Evolutionary conservation across 1,139 yeast genomes (phyloP), one percentile per base, ranked within the genome.

Genomic region (Blastobotrys niveus): DNA sequence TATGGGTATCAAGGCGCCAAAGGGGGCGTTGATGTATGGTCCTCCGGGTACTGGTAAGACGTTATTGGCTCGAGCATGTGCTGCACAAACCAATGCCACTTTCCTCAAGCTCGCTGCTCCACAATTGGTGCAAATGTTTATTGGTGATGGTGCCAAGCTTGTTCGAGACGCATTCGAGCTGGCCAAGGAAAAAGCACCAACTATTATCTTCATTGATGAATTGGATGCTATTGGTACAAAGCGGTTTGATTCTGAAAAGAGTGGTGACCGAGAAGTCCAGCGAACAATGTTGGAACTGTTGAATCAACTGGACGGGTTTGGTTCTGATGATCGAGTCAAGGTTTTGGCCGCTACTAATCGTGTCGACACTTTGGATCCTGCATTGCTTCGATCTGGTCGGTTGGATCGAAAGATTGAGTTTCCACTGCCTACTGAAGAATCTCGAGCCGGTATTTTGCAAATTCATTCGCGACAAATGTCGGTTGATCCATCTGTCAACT

Each of bases 11-110:
- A 89, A 86, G 65, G 94, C 98, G 5, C 98, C 98, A 49, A 91
- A 91, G 67, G 98, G 98, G 57, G 98, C 97, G 0, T 73, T 91
- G 49, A 91, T 91, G 98, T 91, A 91, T 64, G 99, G 99, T 8
- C 98, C 99, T 15, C 99, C 99, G 42, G 99, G 99, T 61, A 91
- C 99, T 1, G 99, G 99, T 65, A 91, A 91, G 68, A 91, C 98
- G 1, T 73, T 91, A 52, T 74, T 91, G 55, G 99, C 99, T 5
- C 79, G 98, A 64, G 98, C 98, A 1, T 91, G 98, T 77, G 99
- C 99, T 12, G 98, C 98, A 5, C 97, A 91, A 66, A 85, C 96
- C 0, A 94, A 93, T 50, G 98, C 98, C n/a, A 91, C 98, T 0
- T 91, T 91, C 64, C 73, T 91, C 61, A 91, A 91, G 62, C 74